These are phyloP conservation scores for Cyclocybe cylindracea DNA, from an alignment of 768 basidiomycete species.

Conservation along the genomic window DNA sequence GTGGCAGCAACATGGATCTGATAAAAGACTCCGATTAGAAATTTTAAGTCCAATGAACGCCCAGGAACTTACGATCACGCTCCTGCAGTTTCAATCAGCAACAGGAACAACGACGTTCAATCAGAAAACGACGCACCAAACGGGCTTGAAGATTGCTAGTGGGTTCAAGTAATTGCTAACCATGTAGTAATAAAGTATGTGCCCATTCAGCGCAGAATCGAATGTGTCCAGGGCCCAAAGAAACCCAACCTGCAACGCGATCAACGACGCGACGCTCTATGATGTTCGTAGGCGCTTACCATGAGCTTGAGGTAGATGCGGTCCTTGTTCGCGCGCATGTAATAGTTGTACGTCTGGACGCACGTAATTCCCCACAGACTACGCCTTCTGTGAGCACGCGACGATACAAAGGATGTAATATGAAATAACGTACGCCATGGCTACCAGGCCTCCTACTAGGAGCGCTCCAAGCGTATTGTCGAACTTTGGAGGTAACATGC, in stretches of 20 bases:
- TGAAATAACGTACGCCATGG: constrained; percentile 46
- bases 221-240: constrained; percentile 54
- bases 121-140: constrained; percentile 44
- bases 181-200: constrained; percentile 60
- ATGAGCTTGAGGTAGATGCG: constrained; percentile 30
- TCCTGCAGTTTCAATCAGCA: constrained; percentile 33
- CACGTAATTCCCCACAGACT: constrained; percentile 66
- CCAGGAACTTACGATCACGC: constrained; percentile 43
- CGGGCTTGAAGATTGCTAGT: constrained; percentile 38
- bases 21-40: background rate
- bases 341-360: constrained; percentile 55
- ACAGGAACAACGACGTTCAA: background rate
- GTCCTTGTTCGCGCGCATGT: constrained; percentile 29
- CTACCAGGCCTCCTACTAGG: constrained; percentile 52
- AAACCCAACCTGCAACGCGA: constrained; percentile 27
- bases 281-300: constrained; percentile 27
- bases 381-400: background rate
- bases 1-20: constrained; percentile 59
- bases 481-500: constrained; percentile 22
- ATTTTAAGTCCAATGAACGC: too few species aligned
- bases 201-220: constrained; percentile 50
- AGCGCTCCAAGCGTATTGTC: constrained; percentile 57
- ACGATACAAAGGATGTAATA: background rate
- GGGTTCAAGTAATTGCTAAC: constrained; percentile 56
- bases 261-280: background rate